Percentiles rank a stretch among this genome's conserved stretches.
These are phyloP conservation scores for Yarrowia porcina DNA, from an alignment of 805 yeast genomes.

Conservation along the genomic window DNA sequence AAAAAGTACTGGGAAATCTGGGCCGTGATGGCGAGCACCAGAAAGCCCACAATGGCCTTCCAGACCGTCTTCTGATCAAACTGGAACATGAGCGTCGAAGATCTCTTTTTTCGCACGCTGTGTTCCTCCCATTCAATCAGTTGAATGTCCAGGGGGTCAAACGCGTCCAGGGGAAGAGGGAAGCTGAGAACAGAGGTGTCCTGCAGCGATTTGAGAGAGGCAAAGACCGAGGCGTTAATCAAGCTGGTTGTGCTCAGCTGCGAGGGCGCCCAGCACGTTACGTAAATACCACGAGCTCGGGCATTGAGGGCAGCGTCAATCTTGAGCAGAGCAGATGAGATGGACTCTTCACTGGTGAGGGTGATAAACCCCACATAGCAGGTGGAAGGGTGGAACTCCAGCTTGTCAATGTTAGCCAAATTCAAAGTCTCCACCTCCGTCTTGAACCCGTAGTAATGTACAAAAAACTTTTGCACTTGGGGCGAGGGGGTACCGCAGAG, in stretches of 20 bases:
- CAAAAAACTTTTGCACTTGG: background rate
- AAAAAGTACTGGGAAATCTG: background rate
- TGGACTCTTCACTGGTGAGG: background rate
- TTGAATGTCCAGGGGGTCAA: conserved; percentile 18
- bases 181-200: background rate
- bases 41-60: conserved; percentile 4
- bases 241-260: background rate
- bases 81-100: background rate
- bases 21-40: background rate
- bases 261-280: conserved; percentile 3
- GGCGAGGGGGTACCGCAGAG: conserved; percentile 2
- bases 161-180: background rate
- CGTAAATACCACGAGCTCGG: background rate
- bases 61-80: background rate
- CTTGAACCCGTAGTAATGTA: conserved; percentile 11
- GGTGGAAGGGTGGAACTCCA: background rate
- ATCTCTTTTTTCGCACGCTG: background rate
- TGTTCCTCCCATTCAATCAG: conserved; percentile 22
- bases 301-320: conserved; percentile 7
- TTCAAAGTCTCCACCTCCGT: background rate
- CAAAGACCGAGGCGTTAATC: background rate
- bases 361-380: background rate
- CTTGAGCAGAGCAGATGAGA: conserved; percentile 14
- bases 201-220: background rate
- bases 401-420: background rate